Evolutionary conservation across 2,329 filamentous ascomycete species (phyloP).

Genomic region (Ascochyta lentis): DNA sequence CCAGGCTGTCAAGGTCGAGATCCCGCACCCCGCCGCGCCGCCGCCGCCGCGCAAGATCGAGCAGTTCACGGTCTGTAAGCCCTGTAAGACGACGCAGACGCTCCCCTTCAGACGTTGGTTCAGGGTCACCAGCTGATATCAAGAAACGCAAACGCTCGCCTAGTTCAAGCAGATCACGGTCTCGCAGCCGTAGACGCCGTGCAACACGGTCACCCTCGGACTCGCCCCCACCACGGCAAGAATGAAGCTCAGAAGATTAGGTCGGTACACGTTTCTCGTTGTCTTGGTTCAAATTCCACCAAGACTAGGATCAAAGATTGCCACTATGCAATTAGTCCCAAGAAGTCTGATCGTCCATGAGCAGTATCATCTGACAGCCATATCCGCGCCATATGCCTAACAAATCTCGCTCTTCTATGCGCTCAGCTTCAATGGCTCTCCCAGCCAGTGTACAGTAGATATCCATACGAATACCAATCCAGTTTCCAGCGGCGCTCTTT

Average conservation of each 20-base stretch:
- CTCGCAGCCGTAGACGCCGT: conserved; percentile 31
- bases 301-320: background rate
- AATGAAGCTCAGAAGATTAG: conserved; percentile 19
- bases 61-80: conserved; percentile 49
- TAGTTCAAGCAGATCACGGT: conserved; percentile 49
- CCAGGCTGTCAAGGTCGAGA: conserved; percentile 51
- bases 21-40: conserved; percentile 44
- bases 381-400: background rate
- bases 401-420: background rate
- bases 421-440: background rate
- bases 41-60: conserved; percentile 46
- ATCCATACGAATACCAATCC: background rate
- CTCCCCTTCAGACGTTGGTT: conserved; percentile 52
- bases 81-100: conserved; percentile 54
- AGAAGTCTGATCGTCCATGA: background rate
- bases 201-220: conserved; percentile 27
- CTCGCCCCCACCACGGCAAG: conserved; percentile 23
- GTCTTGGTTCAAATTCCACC: background rate
- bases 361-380: background rate
- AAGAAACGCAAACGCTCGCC: conserved; percentile 54
- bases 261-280: conserved; percentile 10
- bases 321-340: background rate
- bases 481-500: background rate
- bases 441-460: background rate
- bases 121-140: conserved; percentile 58